Conservation (phyloP, 805 yeast genomes). For the Hanseniaspora singularis region DNA sequence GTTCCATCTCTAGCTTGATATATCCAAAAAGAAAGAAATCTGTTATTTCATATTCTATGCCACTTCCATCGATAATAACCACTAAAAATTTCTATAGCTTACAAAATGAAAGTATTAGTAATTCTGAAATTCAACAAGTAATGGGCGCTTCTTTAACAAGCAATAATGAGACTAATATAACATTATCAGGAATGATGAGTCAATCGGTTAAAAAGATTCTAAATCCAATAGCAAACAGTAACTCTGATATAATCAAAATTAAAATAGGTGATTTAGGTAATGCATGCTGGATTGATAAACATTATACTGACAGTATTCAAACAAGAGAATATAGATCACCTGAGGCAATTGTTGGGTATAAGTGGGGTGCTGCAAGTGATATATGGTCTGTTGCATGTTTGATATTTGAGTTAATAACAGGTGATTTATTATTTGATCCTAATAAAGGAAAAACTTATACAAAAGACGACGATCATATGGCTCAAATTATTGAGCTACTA, state of each 20-base stretch:
- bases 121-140: not conserved
- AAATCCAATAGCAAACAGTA: slow-evolving; percentile 19
- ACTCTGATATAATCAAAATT: slow-evolving; percentile 47
- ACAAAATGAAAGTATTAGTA: not conserved
- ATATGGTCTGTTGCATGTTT: slow-evolving; percentile 94
- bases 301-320: slow-evolving; percentile 80
- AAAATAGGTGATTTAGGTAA: slow-evolving; percentile 92
- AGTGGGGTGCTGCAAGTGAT: slow-evolving; percentile 94
- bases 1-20: slow-evolving; percentile 1
- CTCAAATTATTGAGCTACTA: slow-evolving; percentile 78
- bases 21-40: slow-evolving; percentile 4
- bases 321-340: slow-evolving; percentile 91
- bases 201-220: not conserved
- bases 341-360: slow-evolving; percentile 64
- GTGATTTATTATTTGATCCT: slow-evolving; percentile 91
- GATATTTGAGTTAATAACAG: slow-evolving; percentile 80
- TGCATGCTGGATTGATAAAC: slow-evolving; percentile 71
- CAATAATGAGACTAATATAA: not conserved
- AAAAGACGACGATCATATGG: slow-evolving; percentile 92
- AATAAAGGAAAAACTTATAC: slow-evolving; percentile 56
- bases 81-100: slow-evolving; percentile 2
- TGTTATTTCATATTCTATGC: slow-evolving; percentile 9
- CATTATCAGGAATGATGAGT: no score
- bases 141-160: not conserved
- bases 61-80: slow-evolving; percentile 7